These are phyloP conservation scores for Fraxinus angustifolia DNA, from an alignment of 305 asterid species.

Conservation along the genomic window DNA sequence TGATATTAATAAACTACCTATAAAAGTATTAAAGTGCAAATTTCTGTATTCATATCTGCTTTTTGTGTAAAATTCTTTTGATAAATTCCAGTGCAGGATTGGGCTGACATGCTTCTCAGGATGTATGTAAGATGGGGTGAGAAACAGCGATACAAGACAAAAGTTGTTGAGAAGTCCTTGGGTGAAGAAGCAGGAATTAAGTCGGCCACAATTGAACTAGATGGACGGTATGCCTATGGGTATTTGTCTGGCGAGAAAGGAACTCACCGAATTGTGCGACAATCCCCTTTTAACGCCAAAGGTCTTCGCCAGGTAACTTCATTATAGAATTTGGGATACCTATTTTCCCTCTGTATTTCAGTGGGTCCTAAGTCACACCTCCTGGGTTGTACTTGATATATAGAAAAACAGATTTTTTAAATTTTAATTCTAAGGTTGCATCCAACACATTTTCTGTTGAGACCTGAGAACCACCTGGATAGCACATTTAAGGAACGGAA, in stretches of 20 bases:
- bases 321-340: background rate
- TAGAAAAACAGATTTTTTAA: background rate
- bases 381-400: background rate
- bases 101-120: conserved; percentile 99
- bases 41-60: background rate
- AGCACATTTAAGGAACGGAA: background rate
- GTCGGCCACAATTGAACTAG: conserved; percentile 84
- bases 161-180: conserved; percentile 82
- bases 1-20: background rate
- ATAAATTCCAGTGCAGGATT: conserved; percentile 94
- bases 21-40: background rate
- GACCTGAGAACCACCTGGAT: background rate
- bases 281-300: conserved; percentile 91
- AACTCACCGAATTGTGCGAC: conserved; percentile 88
- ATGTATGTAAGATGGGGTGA: conserved; percentile 96
- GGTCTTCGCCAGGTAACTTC: conserved; percentile 85
- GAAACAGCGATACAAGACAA: conserved; percentile 79
- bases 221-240: conserved; percentile 87
- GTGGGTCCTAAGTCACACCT: conserved; percentile 2
- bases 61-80: conserved; percentile 57
- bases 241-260: conserved; percentile 97
- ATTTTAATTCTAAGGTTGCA: background rate
- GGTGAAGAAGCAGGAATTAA: conserved; percentile 98
- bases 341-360: background rate
- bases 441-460: background rate